These are phyloP conservation scores for Agaricus blazei DNA, from an alignment of 768 basidiomycete genomes.

Conservation along the genomic window DNA sequence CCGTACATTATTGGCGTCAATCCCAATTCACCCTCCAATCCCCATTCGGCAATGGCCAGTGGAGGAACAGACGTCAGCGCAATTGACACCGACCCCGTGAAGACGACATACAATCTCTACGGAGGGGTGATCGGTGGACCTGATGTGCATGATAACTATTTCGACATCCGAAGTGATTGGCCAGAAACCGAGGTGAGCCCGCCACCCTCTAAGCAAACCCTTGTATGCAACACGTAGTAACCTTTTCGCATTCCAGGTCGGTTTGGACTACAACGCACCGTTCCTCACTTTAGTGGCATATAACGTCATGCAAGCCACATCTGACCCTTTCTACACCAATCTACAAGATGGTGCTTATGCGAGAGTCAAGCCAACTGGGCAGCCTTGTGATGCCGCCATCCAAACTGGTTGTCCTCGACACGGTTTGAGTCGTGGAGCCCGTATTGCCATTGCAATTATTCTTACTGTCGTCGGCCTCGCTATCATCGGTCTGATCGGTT, in stretches of 20 bases:
- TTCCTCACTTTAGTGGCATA: conserved; percentile 82
- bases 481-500: conserved; percentile 41
- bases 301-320: conserved; percentile 59
- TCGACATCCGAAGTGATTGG: conserved; percentile 87
- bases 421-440: conserved; percentile 52
- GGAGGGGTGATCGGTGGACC: conserved; percentile 91
- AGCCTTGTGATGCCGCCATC: conserved; percentile 77
- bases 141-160: conserved; percentile 67
- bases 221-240: background rate
- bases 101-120: conserved; percentile 76
- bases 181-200: conserved; percentile 71
- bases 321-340: conserved; percentile 74
- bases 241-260: conserved; percentile 38
- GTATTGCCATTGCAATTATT: conserved; percentile 67
- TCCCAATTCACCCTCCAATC: conserved; percentile 87
- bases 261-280: conserved; percentile 88
- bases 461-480: conserved; percentile 58
- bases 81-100: conserved; percentile 67
- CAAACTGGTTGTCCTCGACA: conserved; percentile 43
- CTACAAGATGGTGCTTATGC: conserved; percentile 65
- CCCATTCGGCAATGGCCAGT: conserved; percentile 85
- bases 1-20: conserved; percentile 87
- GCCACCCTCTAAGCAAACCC: background rate
- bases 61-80: conserved; percentile 68
- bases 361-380: conserved; percentile 54